Evolutionary conservation across 768 basidiomycete species (phyloP).

Genomic region (Lactarius trivialis): DNA sequence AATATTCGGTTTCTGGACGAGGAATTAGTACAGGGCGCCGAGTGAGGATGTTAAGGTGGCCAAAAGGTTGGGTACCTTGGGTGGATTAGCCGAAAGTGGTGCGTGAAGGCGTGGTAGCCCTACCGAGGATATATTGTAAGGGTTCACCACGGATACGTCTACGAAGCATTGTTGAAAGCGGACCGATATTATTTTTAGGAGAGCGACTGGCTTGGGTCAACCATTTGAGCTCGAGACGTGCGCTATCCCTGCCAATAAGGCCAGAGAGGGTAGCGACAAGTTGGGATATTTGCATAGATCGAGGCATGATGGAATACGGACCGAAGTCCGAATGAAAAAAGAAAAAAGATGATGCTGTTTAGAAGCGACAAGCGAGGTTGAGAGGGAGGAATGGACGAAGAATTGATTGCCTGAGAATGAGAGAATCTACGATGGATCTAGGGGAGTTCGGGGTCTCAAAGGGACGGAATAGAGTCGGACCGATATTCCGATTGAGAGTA

Average conservation of each 20-base stretch:
- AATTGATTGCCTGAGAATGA: neutral
- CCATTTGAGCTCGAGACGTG: slow-evolving; percentile 44
- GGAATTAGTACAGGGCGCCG: slow-evolving; percentile 87
- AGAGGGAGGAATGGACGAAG: neutral
- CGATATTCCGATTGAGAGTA: neutral
- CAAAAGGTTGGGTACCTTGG: slow-evolving; percentile 83
- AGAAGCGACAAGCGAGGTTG: neutral
- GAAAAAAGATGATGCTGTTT: neutral
- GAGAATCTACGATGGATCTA: neutral
- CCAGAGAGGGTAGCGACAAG: slow-evolving; percentile 30
- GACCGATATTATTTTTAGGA: neutral
- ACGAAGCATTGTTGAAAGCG: slow-evolving; percentile 42
- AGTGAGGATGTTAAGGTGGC: slow-evolving; percentile 64
- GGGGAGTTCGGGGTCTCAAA: neutral
- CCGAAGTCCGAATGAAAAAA: slow-evolving; percentile 4
- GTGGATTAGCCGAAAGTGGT: neutral
- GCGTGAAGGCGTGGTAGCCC: slow-evolving; percentile 42
- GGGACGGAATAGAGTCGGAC: neutral
- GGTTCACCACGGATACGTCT: slow-evolving; percentile 68
- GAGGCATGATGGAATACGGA: neutral
- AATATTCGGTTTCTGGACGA: slow-evolving; percentile 89
- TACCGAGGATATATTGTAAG: slow-evolving; percentile 87
- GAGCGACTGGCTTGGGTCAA: slow-evolving; percentile 33
- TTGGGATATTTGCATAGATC: slow-evolving; percentile 1
- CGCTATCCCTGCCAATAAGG: slow-evolving; percentile 32